A percentile compares a stretch with the other conserved stretches of the same genome.
phyloP scores from a whole-genome alignment of 164 flowering plant species.

The Magnolia kwangsiensis region DNA sequence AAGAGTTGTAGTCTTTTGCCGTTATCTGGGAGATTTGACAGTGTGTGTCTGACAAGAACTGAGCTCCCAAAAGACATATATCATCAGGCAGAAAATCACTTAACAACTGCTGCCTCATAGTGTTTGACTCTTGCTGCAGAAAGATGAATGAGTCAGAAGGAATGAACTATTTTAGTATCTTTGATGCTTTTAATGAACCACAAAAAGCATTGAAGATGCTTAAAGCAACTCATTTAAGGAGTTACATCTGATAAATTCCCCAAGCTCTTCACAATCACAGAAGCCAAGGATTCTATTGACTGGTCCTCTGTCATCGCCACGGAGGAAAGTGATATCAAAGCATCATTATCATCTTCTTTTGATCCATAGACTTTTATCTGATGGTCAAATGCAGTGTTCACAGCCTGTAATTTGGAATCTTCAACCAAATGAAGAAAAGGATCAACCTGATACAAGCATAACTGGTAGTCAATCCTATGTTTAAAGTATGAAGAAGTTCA shows the following conservation, averaged over 20 bases:
- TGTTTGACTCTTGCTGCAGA: conserved; percentile 58
- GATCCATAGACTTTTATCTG: conserved; percentile 49
- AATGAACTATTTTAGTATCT: background rate
- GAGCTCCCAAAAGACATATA: conserved; percentile 63
- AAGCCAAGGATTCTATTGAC: conserved; percentile 52
- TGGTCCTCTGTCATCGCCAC: conserved; percentile 41
- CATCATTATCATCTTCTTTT: conserved; percentile 65
- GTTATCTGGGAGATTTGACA: conserved; percentile 21
- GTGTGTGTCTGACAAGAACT: conserved; percentile 38
- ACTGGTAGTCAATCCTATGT: background rate
- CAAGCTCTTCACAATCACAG: conserved; percentile 60
- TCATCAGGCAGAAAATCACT: conserved; percentile 83
- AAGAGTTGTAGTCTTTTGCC: background rate
- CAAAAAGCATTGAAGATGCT: background rate
- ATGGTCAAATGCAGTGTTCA: conserved; percentile 17
- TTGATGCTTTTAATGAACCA: too few relatives aligned
- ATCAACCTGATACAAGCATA: conserved; percentile 59
- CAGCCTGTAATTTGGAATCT: conserved; percentile 63
- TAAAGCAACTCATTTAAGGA: background rate
- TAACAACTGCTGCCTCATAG: conserved; percentile 53
- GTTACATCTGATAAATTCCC: conserved; percentile 51
- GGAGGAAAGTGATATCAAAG: conserved; percentile 54
- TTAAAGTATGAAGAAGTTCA: background rate
- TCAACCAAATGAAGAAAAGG: conserved; percentile 70
- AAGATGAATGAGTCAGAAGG: conserved; percentile 7